Percentiles rank a stretch among this genome's conserved stretches.
phyloP scores from a whole-genome alignment of 371 early-diverging fungal species.

The Circinella umbellata region DNA sequence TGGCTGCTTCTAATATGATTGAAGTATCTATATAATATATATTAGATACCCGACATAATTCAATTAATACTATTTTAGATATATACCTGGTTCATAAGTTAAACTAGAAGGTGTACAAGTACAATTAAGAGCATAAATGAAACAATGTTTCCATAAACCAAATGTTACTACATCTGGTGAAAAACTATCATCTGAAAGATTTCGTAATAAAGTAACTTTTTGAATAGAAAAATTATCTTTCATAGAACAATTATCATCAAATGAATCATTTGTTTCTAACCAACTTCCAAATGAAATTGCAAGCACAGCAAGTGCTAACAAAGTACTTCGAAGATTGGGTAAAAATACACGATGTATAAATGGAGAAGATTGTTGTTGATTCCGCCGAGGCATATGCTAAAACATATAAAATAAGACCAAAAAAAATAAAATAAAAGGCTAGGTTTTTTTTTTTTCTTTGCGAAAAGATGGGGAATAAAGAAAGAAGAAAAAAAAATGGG shows the following conservation, averaged over 20 bases:
- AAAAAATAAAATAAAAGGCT: background rate
- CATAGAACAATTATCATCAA: constrained; percentile 28
- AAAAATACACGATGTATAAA: constrained; percentile 36
- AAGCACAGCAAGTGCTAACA: constrained; percentile 25
- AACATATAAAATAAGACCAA: background rate
- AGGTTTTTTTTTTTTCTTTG: too few species aligned
- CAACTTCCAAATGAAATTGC: constrained; percentile 41
- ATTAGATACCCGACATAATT: background rate
- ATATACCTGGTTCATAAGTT: constrained; percentile 41
- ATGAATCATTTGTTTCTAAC: constrained; percentile 37
- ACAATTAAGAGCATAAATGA: constrained; percentile 42
- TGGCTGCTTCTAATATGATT: constrained; percentile 28
- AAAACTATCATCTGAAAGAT: constrained; percentile 23
- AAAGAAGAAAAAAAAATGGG: background rate
- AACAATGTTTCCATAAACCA: constrained; percentile 49
- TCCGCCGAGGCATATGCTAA: background rate
- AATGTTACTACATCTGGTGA: constrained; percentile 41
- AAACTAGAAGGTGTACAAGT: constrained; percentile 35
- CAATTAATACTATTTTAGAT: too few species aligned
- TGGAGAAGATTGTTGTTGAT: constrained; percentile 14
- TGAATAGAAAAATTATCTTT: constrained; percentile 32
- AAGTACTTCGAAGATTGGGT: constrained; percentile 30
- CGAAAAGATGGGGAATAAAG: background rate
- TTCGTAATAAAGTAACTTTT: constrained; percentile 35
- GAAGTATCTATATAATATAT: constrained; percentile 27